Evolutionary conservation across 1,139 yeast species (phyloP).

Genomic region (Saccharomyces hybrid): DNA sequence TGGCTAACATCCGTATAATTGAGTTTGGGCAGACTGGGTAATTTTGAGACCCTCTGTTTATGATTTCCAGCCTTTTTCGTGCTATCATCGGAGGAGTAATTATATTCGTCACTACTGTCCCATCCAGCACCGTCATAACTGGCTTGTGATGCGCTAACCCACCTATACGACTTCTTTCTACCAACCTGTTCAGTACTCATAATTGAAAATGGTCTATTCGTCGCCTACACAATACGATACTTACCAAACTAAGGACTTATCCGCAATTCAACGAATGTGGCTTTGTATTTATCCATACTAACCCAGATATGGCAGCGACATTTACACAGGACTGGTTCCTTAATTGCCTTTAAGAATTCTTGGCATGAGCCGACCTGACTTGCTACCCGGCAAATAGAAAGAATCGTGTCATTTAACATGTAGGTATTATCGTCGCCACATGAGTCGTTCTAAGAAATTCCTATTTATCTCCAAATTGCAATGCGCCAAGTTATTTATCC

Average conservation of each 20-base stretch:
- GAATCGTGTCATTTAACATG: not conserved
- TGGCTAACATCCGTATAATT: slow-evolving; percentile 6
- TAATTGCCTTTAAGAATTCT: not conserved
- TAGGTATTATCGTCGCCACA: not conserved
- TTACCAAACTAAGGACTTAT: not conserved
- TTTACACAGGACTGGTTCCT: not conserved
- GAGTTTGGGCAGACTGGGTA: slow-evolving; percentile 17
- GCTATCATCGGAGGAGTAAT: slow-evolving; percentile 18
- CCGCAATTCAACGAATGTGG: not conserved
- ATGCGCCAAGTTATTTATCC: not conserved
- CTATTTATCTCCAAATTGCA: no score
- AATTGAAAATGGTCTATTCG: slow-evolving; percentile 5
- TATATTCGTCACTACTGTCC: slow-evolving; percentile 30
- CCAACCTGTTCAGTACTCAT: slow-evolving; percentile 34
- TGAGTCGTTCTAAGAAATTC: not conserved
- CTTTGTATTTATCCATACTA: not conserved
- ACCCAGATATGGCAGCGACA: not conserved
- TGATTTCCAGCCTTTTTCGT: slow-evolving; percentile 11
- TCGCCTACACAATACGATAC: slow-evolving; percentile 1
- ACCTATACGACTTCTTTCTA: slow-evolving; percentile 55
- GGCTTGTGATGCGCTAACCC: slow-evolving; percentile 54
- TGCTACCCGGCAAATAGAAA: not conserved
- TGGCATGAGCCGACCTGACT: not conserved
- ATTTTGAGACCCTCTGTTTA: slow-evolving; percentile 10
- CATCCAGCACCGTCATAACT: slow-evolving; percentile 53